Evolutionary conservation across 164 flowering plant species (phyloP).

Genomic region (Piper longum): DNA sequence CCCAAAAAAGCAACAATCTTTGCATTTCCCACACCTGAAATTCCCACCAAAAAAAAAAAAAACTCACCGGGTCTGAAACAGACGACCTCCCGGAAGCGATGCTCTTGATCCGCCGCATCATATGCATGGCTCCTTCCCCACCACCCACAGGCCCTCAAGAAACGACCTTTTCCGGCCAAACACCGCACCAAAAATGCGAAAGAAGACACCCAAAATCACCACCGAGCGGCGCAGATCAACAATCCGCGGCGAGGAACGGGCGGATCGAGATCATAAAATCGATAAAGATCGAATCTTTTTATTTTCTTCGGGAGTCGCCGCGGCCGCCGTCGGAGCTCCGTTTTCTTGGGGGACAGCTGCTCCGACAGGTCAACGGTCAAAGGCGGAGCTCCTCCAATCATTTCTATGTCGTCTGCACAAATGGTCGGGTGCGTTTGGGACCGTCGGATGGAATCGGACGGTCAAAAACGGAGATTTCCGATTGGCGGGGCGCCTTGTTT

Average conservation of each 20-base stretch:
- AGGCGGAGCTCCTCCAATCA: background rate
- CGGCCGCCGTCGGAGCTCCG: background rate
- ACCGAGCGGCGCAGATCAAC: too few species aligned
- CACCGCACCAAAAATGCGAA: background rate
- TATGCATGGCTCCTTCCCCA: conserved; percentile 34
- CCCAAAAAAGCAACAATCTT: too few species aligned
- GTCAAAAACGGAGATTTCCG: background rate
- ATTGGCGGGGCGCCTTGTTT: background rate
- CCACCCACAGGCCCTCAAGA: background rate
- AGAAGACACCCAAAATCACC: background rate
- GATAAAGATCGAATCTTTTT: background rate
- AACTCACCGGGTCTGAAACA: conserved; percentile 67
- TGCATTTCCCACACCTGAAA: background rate
- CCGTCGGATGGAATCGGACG: background rate
- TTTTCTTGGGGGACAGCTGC: too few species aligned
- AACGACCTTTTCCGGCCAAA: background rate
- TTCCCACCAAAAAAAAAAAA: background rate
- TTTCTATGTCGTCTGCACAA: background rate
- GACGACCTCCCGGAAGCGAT: conserved; percentile 89
- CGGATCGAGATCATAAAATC: background rate
- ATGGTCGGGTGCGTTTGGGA: background rate
- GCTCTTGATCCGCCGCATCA: conserved; percentile 85
- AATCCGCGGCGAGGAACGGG: background rate
- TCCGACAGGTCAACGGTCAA: background rate
- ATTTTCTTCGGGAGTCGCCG: too few species aligned